phyloP scores from a whole-genome alignment of 768 basidiomycete genomes.

The Trametes villosa region DNA sequence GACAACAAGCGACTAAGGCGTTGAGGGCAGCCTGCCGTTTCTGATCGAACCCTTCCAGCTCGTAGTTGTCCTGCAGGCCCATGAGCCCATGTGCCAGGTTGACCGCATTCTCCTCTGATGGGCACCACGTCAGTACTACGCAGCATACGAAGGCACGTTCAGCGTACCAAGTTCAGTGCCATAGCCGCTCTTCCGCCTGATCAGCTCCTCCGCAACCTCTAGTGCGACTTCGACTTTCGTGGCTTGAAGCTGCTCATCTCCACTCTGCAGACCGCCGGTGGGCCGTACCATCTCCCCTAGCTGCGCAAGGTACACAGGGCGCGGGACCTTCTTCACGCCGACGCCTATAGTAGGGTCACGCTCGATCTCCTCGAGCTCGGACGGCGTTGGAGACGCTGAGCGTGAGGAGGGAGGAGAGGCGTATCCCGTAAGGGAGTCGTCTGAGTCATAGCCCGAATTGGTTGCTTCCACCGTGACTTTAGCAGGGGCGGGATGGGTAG shows the following conservation, averaged over 20 bases:
- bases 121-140: not conserved
- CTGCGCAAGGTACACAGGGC: constrained; percentile 90
- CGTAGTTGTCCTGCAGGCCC: constrained; percentile 80
- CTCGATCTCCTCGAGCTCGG: constrained; percentile 82
- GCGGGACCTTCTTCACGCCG: constrained; percentile 67
- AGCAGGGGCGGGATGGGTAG: constrained; percentile 21
- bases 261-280: constrained; percentile 51
- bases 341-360: constrained; percentile 82
- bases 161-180: constrained; percentile 88
- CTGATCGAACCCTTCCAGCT: constrained; percentile 77
- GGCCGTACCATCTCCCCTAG: constrained; percentile 77
- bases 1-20: constrained; percentile 82
- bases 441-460: constrained; percentile 64
- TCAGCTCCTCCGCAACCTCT: constrained; percentile 76
- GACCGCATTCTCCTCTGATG: constrained; percentile 85
- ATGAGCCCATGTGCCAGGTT: constrained; percentile 77
- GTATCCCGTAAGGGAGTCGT: constrained; percentile 83
- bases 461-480: constrained; percentile 26
- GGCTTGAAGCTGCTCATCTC: constrained; percentile 66
- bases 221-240: constrained; percentile 84
- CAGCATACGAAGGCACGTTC: not conserved
- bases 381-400: constrained; percentile 79
- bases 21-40: constrained; percentile 77
- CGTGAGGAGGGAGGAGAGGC: constrained; percentile 68
- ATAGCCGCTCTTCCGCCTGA: constrained; percentile 81